Evolutionary conservation across 768 basidiomycete species (phyloP), one percentile per base, ranked within the genome.

Genomic region (Tricholoma sp.): DNA sequence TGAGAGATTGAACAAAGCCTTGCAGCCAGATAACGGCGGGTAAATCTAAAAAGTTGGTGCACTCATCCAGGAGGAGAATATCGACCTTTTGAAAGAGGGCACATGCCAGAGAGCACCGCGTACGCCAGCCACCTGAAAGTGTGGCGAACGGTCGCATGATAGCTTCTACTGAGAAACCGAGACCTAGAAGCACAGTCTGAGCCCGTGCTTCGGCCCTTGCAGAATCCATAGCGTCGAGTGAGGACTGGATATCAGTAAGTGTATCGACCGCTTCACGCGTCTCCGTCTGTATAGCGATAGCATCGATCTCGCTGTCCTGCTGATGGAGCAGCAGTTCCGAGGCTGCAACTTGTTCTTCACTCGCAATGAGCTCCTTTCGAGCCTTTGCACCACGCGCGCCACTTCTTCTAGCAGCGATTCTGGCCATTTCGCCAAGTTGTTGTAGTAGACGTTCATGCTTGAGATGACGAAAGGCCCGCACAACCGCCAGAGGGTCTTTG

Each of bases 91-190:
- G 74, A 54, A 86, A 76, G 12, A 89, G 70, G 0, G 82, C 80
- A 31, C 76, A 76, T 4, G 85, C 86, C 2, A 89, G 74, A 32
- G 78, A 76, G 56, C 80, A 80, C 17, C 85, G 74, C 44, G 82
- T 81, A 39, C 79, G 69, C 86, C 86, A 89, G 0, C 86, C 87
- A 15, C 86, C 86, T 24, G 82, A 84, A 20, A 88, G 70, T 0
- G 74, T 70, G 1, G 68, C 65, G 53, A 79, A 77, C 4, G 75
- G 74, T 54, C 74, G 72, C 8, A 70, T 66, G 8, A 72, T 65
- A 49, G 63, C 65, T 12, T 70, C 69, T 34, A 73, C 66, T 0
- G 68, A 68, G 67, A 88, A 88, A 0, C 86, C 86, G 2, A 89
- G 70, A 1, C 87, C 86, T 18, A 68, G 61, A 10, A 88, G 73